Evolutionary conservation across 306 rosid genomes (phyloP).

Genomic region (Delonix regia): DNA sequence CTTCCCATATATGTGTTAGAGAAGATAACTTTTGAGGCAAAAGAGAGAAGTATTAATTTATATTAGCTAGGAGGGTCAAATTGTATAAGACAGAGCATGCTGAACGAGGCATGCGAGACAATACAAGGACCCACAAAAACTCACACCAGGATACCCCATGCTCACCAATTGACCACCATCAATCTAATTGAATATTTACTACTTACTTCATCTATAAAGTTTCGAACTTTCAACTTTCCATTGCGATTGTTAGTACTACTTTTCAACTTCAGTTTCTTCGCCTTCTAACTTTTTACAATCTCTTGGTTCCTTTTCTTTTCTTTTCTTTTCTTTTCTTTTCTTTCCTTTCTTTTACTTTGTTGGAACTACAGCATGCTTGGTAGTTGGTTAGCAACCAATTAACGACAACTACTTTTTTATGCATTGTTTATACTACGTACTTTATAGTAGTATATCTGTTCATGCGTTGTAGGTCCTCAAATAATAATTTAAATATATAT

Average conservation of each 20-base stretch:
- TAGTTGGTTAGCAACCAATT: too few species aligned
- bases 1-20: neutral
- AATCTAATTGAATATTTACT: conserved; percentile 7
- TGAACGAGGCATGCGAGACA: conserved; percentile 68
- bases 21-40: neutral
- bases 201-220: neutral
- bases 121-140: conserved; percentile 53
- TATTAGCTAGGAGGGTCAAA: conserved; percentile 16
- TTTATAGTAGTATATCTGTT: neutral
- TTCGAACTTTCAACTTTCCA: too few species aligned
- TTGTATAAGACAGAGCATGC: conserved; percentile 55
- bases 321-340: neutral
- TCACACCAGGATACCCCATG: conserved; percentile 41
- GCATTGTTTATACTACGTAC: neutral
- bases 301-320: neutral
- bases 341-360: too few species aligned
- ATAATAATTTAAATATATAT: too few species aligned
- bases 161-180: conserved; percentile 16
- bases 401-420: too few species aligned
- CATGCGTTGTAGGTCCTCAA: too few species aligned
- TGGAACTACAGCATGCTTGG: neutral
- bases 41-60: neutral
- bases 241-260: neutral
- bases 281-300: neutral
- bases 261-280: neutral